Evolutionary conservation across 345 rosid species (phyloP), one percentile per base, ranked within the genome.

Genomic region (Pistacia atlantica): DNA sequence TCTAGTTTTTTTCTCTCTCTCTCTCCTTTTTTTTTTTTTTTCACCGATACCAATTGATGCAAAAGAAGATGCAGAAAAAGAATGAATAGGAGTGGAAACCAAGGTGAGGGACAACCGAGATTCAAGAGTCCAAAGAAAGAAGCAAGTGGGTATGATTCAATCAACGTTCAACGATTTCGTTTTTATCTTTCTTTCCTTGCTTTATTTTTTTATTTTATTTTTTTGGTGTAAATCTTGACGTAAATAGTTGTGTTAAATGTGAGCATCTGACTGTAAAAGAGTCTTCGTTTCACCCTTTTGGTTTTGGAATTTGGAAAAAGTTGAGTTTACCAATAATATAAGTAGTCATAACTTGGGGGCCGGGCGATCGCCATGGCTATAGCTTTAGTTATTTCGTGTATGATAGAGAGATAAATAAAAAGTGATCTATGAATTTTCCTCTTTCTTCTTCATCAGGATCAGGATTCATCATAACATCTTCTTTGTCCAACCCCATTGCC

Each of bases 381-480:
- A 13, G 6, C 18, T 54, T 46, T 62, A 25, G 64, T 55, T 78
- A 51, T 51, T 37, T 11, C 5, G 11, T 73, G 33, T 28, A 8
- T 46, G 11, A 46, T 16, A 25, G 42, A 13, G 56, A 54, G 68
- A 11, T 3, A 2, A 10, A 16, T 4, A 31, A 42, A 59, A 38
- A 64, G 38, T 49, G 54, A 73, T 37, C 52, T 66, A 56, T 64
- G 38, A 63, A 33, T 49, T 77, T 62, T 11, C 77, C 66, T 67
- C 48, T 38, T 69, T 37, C 20, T 65, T 65, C 61, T 61, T 42
- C 54, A 52, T 38, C 52, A 35, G 64, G 61, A 35, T 70, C 54
- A 69, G 81, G 60, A 61, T 69, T 77, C 77, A 70, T 73, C 75
- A 74, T 61, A 51, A 31, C 64, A 8, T 17, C 14, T 56, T 51